Base-by-base conservation (phyloP, 2,329 filamentous ascomycete genomes). In the Ustulina deusta region DNA sequence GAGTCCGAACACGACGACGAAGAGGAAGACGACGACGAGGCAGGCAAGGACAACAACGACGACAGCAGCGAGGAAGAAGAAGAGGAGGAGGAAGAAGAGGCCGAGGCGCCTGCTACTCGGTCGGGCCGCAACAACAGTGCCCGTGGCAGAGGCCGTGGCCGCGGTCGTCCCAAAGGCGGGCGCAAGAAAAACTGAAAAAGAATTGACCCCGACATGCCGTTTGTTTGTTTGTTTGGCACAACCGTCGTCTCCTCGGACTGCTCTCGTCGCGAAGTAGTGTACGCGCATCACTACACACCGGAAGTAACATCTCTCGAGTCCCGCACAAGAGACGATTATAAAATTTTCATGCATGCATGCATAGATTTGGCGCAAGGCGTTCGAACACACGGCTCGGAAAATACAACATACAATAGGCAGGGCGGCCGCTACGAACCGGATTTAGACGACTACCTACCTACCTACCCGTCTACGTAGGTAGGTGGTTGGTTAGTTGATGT, bases 61-160 rank as follows among this genome's bases (percentile, higher is more conserved):
- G 20, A 49, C 4, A 38, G 20, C 20, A 25, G 17, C 5, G 13
- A 27, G 4, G 25, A 27, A 25, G 22, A 48, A 27, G 11, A 27
- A 27, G 22, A 49, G 11, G 9, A 27, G 6, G 9, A 68, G 29
- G 70, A 69, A n/a, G 69, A 73, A 32, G 66, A 71, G 55, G 29
- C 51, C 13, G 69, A 72, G 20, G 66, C 63, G 1, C 75, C 74
- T 5, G 38, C 73, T 51, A 71, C 74, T 1, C 62, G 74, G 58
- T 71, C 74, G 1, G 55, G 68, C 0, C 68, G 75, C 34, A 65
- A 69, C 15, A 54, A 63, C 9, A 42, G 42, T 9, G 49, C 65
- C 1, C 71, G 74, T 29, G 73, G 73, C n/a, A 71, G 74, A 22
- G 72, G 72, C 3, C 73, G 75, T 4, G 74, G 72, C 9, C 68